These are phyloP conservation scores for Pseudozyma sp. DNA, from an alignment of 1,284 basidiomycete species.

Conservation along the genomic window DNA sequence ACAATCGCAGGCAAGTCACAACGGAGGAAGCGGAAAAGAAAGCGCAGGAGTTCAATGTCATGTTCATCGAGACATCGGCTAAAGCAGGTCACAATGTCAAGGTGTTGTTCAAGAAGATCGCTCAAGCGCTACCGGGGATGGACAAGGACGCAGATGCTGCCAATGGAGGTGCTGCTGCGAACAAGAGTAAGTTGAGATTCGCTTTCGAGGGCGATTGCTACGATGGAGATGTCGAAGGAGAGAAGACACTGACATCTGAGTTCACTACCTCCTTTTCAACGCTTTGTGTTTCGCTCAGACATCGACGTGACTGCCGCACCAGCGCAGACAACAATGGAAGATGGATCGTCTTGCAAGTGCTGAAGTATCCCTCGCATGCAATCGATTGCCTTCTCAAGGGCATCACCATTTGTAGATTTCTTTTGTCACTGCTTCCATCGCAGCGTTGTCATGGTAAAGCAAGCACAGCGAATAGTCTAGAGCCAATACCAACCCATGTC, in stretches of 20 bases:
- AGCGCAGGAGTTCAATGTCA: constrained; percentile 90
- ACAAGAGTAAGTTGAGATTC: constrained; percentile 44
- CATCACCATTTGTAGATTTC: not conserved
- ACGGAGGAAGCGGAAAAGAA: constrained; percentile 95
- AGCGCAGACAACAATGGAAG: constrained; percentile 53
- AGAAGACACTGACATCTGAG: not conserved
- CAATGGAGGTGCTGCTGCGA: constrained; percentile 35
- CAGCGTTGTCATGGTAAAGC: not conserved
- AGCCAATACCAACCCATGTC: too few relatives aligned
- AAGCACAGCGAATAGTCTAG: too few relatives aligned
- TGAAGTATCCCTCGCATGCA: constrained; percentile 2
- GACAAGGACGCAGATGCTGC: constrained; percentile 80
- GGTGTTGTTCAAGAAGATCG: constrained; percentile 98
- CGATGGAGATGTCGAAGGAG: too few relatives aligned
- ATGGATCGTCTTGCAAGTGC: constrained; percentile 57
- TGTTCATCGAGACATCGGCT: constrained; percentile 99
- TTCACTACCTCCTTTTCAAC: not conserved
- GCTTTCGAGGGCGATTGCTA: not conserved
- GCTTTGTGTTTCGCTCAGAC: constrained; percentile 15
- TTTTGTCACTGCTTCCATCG: not conserved
- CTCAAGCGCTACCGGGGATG: constrained; percentile 95
- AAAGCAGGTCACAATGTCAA: constrained; percentile 99
- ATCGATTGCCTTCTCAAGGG: too few relatives aligned
- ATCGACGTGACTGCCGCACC: constrained; percentile 60
- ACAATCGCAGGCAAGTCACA: constrained; percentile 83